Percentiles rank a stretch among this genome's conserved stretches.
Evolutionary conservation across 805 yeast species (phyloP).

Genomic region (Kodamaea fukazawae): DNA sequence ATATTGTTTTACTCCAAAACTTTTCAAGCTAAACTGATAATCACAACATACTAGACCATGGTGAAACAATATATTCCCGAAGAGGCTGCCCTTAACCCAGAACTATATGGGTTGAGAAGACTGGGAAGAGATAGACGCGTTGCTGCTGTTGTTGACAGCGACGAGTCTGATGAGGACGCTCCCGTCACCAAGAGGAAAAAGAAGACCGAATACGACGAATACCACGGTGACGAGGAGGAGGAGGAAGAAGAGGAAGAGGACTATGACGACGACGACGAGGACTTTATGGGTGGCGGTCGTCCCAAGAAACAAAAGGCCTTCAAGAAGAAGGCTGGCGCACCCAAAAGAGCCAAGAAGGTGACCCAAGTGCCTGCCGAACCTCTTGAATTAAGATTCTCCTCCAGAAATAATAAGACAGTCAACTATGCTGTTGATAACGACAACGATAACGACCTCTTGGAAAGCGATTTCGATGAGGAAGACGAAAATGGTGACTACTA

Average conservation of each 20-base stretch:
- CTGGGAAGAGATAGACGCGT: conserved; percentile 60
- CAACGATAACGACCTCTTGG: conserved; percentile 55
- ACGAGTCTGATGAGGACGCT: conserved; percentile 30
- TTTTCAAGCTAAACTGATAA: neutral
- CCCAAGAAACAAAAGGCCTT: conserved; percentile 14
- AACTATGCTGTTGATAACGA: conserved; percentile 76
- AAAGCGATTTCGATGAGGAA: conserved; percentile 35
- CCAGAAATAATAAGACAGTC: conserved; percentile 64
- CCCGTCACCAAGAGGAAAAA: conserved; percentile 13
- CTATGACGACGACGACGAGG: conserved; percentile 21
- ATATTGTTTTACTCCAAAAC: neutral
- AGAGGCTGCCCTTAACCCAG: conserved; percentile 69
- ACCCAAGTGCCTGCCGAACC: conserved; percentile 12
- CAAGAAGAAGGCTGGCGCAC: neutral
- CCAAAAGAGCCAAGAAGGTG: conserved; percentile 5
- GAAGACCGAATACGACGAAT: conserved; percentile 15
- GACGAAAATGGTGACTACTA: conserved; percentile 29
- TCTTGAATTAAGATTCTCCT: conserved; percentile 69
- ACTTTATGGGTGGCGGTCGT: conserved; percentile 19
- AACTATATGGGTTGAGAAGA: conserved; percentile 78
- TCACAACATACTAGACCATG: conserved; percentile 20
- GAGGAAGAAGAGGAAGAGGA: conserved; percentile 17
- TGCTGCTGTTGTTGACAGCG: conserved; percentile 33
- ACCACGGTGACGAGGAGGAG: conserved; percentile 19
- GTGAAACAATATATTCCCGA: conserved; percentile 37